phyloP scores from a whole-genome alignment of 208 protist genomes.

The Angomonas desouzai region DNA sequence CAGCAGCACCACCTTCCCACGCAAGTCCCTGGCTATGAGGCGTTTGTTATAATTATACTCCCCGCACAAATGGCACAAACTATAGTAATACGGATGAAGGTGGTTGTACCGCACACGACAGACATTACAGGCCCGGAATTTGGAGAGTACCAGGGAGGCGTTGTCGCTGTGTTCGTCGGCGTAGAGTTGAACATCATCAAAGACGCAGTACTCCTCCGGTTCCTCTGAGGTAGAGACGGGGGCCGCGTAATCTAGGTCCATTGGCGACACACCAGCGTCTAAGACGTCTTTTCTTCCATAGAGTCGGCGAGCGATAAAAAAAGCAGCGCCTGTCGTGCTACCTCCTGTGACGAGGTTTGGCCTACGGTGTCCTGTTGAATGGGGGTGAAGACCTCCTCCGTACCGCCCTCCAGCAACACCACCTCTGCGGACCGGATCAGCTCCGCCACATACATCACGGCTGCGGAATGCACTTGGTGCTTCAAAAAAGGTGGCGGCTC shows the following conservation, averaged over 20 bases:
- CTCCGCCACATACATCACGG: conserved; percentile 19
- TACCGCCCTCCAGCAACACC: conserved; percentile 35
- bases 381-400: conserved; percentile 22
- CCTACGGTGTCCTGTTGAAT: neutral
- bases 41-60: conserved; percentile 96
- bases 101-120: conserved; percentile 83
- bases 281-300: conserved; percentile 35
- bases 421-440: conserved; percentile 38
- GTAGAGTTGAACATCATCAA: conserved; percentile 73
- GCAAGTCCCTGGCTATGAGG: conserved; percentile 85
- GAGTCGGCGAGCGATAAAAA: conserved; percentile 68
- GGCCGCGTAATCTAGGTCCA: conserved; percentile 36
- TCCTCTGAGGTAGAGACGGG: conserved; percentile 60
- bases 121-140: conserved; percentile 73
- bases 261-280: conserved; percentile 42
- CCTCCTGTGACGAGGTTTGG: neutral
- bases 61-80: conserved; percentile 93
- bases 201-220: conserved; percentile 67
- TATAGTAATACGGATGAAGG: conserved; percentile 97
- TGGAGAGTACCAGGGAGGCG: conserved; percentile 38
- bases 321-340: conserved; percentile 56
- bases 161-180: conserved; percentile 37
- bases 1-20: conserved; percentile 89
- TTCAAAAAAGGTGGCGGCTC: conserved; percentile 12
- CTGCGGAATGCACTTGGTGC: neutral